Conservation (phyloP, 2,329 filamentous ascomycete species). For the Sordariomycetes sp. region DNA sequence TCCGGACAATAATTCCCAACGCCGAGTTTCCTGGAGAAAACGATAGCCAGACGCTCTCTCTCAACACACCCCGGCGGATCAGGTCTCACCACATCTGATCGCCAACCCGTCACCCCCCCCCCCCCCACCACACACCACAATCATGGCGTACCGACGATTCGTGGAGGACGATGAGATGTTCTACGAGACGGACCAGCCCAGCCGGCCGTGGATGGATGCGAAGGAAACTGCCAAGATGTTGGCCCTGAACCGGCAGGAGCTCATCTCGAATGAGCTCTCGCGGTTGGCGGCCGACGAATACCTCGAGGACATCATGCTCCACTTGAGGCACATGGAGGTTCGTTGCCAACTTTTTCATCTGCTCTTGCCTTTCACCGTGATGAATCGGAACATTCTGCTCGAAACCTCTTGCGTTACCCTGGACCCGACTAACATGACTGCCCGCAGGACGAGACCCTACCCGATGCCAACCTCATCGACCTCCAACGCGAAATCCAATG, state of each 20-base stretch:
- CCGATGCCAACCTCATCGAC: slow-evolving; percentile 95
- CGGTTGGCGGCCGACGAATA: slow-evolving; percentile 80
- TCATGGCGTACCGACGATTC: slow-evolving; percentile 31
- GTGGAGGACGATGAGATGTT: slow-evolving; percentile 34
- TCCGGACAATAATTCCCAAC: slow-evolving; percentile 22
- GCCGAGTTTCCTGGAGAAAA: slow-evolving; percentile 41
- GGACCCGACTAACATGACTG: background rate
- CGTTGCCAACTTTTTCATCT: slow-evolving; percentile 13
- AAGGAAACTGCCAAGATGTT: slow-evolving; percentile 70
- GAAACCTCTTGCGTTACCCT: no score
- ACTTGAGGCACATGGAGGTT: slow-evolving; percentile 93
- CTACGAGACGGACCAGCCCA: slow-evolving; percentile 44
- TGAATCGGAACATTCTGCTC: background rate
- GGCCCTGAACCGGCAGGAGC: slow-evolving; percentile 74
- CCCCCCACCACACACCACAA: slow-evolving; percentile 14
- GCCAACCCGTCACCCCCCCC: background rate
- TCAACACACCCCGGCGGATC: slow-evolving; percentile 6
- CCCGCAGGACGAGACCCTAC: slow-evolving; percentile 65
- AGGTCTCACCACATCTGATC: slow-evolving; percentile 12
- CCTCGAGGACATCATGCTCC: slow-evolving; percentile 83
- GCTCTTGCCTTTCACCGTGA: background rate
- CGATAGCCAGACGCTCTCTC: slow-evolving; percentile 36
- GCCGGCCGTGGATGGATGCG: slow-evolving; percentile 48
- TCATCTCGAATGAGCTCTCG: slow-evolving; percentile 82
- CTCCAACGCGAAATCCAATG: slow-evolving; percentile 99